Base-by-base conservation (phyloP, 345 rosid species). In the Excoecaria agallocha region DNA sequence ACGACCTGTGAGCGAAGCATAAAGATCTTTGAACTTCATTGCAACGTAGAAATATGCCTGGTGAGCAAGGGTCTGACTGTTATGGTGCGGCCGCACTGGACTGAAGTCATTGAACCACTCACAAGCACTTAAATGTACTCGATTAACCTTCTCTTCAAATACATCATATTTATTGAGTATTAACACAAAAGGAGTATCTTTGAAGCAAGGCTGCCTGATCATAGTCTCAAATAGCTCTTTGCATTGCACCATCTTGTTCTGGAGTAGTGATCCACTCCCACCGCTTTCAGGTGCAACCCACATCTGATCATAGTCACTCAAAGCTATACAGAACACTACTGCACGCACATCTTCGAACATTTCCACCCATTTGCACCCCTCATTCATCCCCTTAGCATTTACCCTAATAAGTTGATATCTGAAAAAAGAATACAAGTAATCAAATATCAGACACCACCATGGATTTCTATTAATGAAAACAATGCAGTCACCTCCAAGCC, bases 331-430 rank as follows among this genome's bases (percentile, higher is more conserved):
- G 92, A 96, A 93, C 62, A 93, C 81, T 2, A 93, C 89, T 7
- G 80, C 92, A 2, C 91, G 86, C 55, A 90, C 99, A 3, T 96
- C 99, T 88, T 96, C 99, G 37, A 96, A 93, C 98, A 96, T 96
- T 73, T 93, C 98, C 1, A 96, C 93, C 99, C 99, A 96, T 80
- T 96, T 96, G 86, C 98, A 96, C 37, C 98, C 97, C 71, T 93
- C 97, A 41, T 87, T 91, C 96, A 93, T 88, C 54, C 97, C 96
- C 75, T 88, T 93, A 0, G 98, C 97, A 51, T 90, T 93, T 54
- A 96, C 90, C n/a, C 98, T 82, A 55, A 96, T 93, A 20, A 96
- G 90, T 74, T 96, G 97, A 76, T 93, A 96, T 80, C 99, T 94
- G 86, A 25, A 70, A 72, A 63, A 63, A 64, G 30, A 68, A 46